phyloP scores from a whole-genome alignment of 2,329 filamentous ascomycete genomes.

The Penicillium sp. region DNA sequence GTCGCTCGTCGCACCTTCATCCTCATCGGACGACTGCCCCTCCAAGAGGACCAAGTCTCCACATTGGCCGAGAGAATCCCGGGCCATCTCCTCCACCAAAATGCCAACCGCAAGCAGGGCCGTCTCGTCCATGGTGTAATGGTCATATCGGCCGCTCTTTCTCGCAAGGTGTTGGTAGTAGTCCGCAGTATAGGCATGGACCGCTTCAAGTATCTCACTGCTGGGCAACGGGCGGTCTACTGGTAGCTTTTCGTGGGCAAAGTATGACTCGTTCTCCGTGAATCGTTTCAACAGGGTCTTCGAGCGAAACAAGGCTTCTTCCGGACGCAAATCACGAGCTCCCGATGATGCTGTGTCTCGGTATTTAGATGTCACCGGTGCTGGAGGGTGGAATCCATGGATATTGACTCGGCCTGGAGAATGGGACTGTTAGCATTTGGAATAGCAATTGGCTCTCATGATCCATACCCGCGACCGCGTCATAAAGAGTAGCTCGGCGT shows the following conservation, averaged over 20 bases:
- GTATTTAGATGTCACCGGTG: slow-evolving; percentile 27
- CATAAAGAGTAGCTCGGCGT: slow-evolving; percentile 52
- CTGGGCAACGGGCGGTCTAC: slow-evolving; percentile 48
- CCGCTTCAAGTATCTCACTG: slow-evolving; percentile 55
- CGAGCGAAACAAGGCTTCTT: slow-evolving; percentile 56
- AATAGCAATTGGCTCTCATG: neutral
- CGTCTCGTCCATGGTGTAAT: slow-evolving; percentile 60
- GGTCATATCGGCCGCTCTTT: slow-evolving; percentile 40
- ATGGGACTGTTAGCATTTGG: slow-evolving; percentile 13
- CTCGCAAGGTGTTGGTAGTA: slow-evolving; percentile 47
- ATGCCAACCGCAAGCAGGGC: slow-evolving; percentile 61
- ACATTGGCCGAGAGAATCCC: slow-evolving; percentile 53
- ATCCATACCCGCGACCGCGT: slow-evolving; percentile 55
- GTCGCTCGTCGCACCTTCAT: slow-evolving; percentile 11
- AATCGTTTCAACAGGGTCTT: slow-evolving; percentile 44
- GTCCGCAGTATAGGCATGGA: slow-evolving; percentile 58
- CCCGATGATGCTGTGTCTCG: slow-evolving; percentile 37
- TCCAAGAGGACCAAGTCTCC: slow-evolving; percentile 60
- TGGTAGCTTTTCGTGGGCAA: slow-evolving; percentile 49
- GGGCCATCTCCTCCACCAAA: slow-evolving; percentile 57
- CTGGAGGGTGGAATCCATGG: slow-evolving; percentile 33
- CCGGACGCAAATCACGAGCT: slow-evolving; percentile 49
- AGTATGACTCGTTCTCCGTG: slow-evolving; percentile 56
- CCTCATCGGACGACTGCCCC: slow-evolving; percentile 34
- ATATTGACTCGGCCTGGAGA: slow-evolving; percentile 50